Base-by-base conservation (phyloP, 495 filamentous ascomycete genomes). In the Astrocystis sublimbata region DNA sequence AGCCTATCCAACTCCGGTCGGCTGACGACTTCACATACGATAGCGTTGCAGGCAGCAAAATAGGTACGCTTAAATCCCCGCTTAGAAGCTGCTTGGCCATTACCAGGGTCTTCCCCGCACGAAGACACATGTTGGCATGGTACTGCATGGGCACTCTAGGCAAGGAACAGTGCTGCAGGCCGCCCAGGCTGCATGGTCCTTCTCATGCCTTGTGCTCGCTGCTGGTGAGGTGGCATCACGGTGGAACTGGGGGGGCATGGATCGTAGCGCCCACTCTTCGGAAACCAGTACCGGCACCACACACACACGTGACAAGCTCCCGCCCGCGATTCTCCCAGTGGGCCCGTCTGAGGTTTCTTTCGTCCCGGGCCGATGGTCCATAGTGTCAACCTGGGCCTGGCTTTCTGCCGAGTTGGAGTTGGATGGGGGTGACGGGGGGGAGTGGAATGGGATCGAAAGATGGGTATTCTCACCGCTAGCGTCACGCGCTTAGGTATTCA, bases 351-450 rank as follows among this genome's bases (percentile, higher is more conserved):
- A n/a, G n/a, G n/a, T n/a, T 46, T 9, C 47, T 30, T 55, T 47
- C 65, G 52, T 47, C 41, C 42, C 70, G 70, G 70, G 58, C 70
- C 70, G 70, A 70, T 66, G 68, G 58, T 57, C 70, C 70, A 72
- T 70, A 70, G 65, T 72, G 67, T 62, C 42, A 58, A 62, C 45
- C 24, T 47, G 28, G 23, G 42, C 33, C 49, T 53, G 47, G 26
- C 12, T 24, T 21, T 26, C 35, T 47, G 42, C 56, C 55, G 5
- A 38, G 28, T 60, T n/a, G 46, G 42, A n/a, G n/a, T n/a, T n/a
- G n/a, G n/a, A n/a, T n/a, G n/a, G n/a, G n/a, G n/a, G n/a, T n/a
- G n/a, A n/a, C n/a, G n/a, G n/a, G n/a, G n/a, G n/a, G n/a, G n/a
- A n/a, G n/a, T n/a, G n/a, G n/a, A n/a, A n/a, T n/a, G n/a, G n/a